These are phyloP conservation scores for Suillus placidus DNA, from an alignment of 768 basidiomycete genomes.

Conservation along the genomic window DNA sequence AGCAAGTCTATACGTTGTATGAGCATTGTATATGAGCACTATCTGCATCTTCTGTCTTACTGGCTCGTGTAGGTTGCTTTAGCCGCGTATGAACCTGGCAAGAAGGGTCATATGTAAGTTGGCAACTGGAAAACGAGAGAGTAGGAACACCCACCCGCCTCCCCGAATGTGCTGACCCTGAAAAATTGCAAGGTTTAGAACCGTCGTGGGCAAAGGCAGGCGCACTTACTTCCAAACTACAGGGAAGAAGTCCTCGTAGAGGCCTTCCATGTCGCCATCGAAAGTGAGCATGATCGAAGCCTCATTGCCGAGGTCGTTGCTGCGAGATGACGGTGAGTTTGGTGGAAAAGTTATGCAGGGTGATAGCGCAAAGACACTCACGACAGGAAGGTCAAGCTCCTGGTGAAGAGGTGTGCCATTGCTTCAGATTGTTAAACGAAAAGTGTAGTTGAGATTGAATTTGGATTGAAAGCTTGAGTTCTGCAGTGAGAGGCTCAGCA, in stretches of 20 bases:
- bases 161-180: background rate
- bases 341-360: too few species aligned
- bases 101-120: too few species aligned
- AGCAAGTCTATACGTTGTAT: background rate
- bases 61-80: too few species aligned
- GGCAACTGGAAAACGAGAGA: too few species aligned
- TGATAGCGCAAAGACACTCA: background rate
- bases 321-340: background rate
- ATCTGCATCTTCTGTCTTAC: too few species aligned
- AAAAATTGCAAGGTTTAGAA: background rate
- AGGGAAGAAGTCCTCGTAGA: background rate
- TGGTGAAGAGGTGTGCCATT: background rate
- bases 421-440: background rate
- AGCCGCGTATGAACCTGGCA: too few species aligned
- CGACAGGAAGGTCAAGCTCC: background rate
- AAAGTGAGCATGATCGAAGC: background rate
- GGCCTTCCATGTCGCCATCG: background rate
- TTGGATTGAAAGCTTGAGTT: background rate
- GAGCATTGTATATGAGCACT: too few species aligned
- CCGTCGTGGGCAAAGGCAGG: background rate
- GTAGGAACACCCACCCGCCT: background rate
- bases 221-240: slow-evolving; percentile 1
- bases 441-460: background rate
- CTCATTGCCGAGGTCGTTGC: background rate
- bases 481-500: background rate